Conservation (phyloP, 495 filamentous ascomycete genomes). For the Trichoderma orchidacearum region DNA sequence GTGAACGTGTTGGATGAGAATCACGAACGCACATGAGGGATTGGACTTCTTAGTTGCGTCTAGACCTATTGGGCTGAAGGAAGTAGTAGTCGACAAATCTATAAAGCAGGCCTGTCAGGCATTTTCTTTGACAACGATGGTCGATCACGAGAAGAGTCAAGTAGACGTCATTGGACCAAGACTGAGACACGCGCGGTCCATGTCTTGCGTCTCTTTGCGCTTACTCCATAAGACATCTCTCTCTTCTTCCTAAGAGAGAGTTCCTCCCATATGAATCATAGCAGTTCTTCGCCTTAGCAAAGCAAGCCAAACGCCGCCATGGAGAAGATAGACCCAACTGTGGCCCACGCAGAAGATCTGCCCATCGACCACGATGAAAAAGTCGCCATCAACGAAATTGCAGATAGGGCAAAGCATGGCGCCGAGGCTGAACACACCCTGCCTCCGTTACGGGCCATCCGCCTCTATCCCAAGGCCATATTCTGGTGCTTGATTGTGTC, state of each 20-base stretch:
- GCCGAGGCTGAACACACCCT: conserved; percentile 26
- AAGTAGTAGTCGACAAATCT: no score
- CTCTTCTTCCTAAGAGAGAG: not conserved
- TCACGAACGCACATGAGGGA: not conserved
- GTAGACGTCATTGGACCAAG: no score
- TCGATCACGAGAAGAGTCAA: no score
- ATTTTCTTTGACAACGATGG: no score
- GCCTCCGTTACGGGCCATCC: conserved; percentile 27
- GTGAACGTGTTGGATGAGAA: not conserved
- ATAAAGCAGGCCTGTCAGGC: no score
- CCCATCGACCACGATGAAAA: not conserved
- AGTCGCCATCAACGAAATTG: not conserved
- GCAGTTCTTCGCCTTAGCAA: not conserved
- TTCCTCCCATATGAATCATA: not conserved
- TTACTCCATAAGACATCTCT: no score
- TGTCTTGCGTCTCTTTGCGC: no score
- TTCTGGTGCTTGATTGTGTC: conserved; percentile 36
- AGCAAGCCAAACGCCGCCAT: not conserved
- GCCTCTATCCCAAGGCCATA: conserved; percentile 27
- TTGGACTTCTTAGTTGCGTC: no score
- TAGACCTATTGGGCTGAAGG: no score
- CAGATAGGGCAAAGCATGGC: conserved; percentile 18
- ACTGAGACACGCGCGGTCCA: no score
- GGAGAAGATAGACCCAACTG: not conserved
- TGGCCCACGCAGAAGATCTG: not conserved